Evolutionary conservation across 2,329 filamentous ascomycete species (phyloP).

Genomic region (Dendryphion nanum): DNA sequence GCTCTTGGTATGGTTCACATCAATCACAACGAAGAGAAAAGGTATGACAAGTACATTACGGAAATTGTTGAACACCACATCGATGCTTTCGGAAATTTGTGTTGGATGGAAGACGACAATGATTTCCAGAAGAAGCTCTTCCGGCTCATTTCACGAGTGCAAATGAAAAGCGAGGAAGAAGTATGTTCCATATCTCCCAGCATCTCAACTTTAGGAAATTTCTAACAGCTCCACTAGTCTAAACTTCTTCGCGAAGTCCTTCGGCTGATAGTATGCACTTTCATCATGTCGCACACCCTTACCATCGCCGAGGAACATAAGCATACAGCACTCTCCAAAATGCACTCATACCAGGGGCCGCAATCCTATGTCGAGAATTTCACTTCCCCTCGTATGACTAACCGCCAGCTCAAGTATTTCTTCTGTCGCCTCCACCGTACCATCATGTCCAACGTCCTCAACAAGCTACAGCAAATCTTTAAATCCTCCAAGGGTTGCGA

Average conservation of each 20-base stretch:
- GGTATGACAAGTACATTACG: conserved; percentile 47
- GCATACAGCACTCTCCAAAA: conserved; percentile 33
- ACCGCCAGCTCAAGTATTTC: conserved; percentile 52
- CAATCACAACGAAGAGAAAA: conserved; percentile 44
- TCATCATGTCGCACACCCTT: conserved; percentile 50
- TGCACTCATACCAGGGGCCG: conserved; percentile 37
- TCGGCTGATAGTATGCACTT: conserved; percentile 48
- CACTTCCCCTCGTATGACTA: conserved; percentile 48
- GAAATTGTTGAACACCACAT: conserved; percentile 43
- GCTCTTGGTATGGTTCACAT: conserved; percentile 48
- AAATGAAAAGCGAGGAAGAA: conserved; percentile 40
- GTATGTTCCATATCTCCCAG: conserved; percentile 20
- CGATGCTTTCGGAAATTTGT: conserved; percentile 42
- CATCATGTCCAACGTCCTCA: conserved; percentile 44
- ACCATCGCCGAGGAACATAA: conserved; percentile 44
- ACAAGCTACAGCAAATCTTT: conserved; percentile 48
- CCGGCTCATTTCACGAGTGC: conserved; percentile 40
- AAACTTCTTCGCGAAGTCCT: conserved; percentile 44
- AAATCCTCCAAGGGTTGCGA: conserved; percentile 44
- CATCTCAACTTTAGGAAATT: too few species aligned
- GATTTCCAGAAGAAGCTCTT: conserved; percentile 46
- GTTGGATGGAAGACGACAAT: conserved; percentile 46
- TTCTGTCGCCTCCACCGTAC: conserved; percentile 44
- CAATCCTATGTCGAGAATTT: conserved; percentile 27
- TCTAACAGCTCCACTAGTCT: conserved; percentile 26